Percentiles rank a stretch among this genome's conserved stretches.
phyloP scores from a whole-genome alignment of 2,329 filamentous ascomycete species.

The Fusarium scirpi region DNA sequence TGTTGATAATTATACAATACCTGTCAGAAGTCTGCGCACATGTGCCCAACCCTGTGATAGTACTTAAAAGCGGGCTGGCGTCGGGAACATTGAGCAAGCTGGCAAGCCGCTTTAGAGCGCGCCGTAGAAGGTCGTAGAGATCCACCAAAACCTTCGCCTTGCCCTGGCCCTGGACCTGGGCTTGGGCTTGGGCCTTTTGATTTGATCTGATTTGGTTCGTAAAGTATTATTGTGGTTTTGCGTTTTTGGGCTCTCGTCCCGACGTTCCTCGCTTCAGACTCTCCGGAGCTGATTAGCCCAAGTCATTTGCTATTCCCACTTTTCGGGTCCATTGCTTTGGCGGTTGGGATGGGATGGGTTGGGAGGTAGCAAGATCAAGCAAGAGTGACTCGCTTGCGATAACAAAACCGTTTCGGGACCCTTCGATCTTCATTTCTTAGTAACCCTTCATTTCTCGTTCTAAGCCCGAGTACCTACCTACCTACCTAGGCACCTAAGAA shows the following conservation, averaged over 20 bases:
- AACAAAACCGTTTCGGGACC: conserved; percentile 37
- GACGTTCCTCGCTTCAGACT: conserved; percentile 26
- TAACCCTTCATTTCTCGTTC: conserved; percentile 17
- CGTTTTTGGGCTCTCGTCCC: conserved; percentile 26
- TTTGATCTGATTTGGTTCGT: background rate
- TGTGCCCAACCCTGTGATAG: conserved; percentile 10
- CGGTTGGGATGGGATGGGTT: conserved; percentile 29
- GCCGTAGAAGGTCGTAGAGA: conserved; percentile 20
- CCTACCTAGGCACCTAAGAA: background rate
- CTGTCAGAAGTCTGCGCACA: conserved; percentile 22
- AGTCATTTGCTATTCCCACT: conserved; percentile 27
- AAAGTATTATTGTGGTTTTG: background rate
- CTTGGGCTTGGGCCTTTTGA: background rate
- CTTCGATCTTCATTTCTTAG: conserved; percentile 32
- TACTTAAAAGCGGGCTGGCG: conserved; percentile 27
- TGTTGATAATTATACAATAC: conserved; percentile 11
- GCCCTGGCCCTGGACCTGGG: conserved; percentile 19
- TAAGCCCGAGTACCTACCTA: background rate
- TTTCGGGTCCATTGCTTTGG: conserved; percentile 14
- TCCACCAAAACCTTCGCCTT: conserved; percentile 26
- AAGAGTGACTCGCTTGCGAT: conserved; percentile 32
- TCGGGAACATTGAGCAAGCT: conserved; percentile 7
- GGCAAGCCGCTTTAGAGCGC: conserved; percentile 16
- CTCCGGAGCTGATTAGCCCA: conserved; percentile 25
- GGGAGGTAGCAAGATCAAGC: conserved; percentile 30